Percentiles rank a stretch among this genome's conserved stretches.
Evolutionary conservation across 108 stramenopile genomes (phyloP).

Genomic region (Poteriospumella lacustris): DNA sequence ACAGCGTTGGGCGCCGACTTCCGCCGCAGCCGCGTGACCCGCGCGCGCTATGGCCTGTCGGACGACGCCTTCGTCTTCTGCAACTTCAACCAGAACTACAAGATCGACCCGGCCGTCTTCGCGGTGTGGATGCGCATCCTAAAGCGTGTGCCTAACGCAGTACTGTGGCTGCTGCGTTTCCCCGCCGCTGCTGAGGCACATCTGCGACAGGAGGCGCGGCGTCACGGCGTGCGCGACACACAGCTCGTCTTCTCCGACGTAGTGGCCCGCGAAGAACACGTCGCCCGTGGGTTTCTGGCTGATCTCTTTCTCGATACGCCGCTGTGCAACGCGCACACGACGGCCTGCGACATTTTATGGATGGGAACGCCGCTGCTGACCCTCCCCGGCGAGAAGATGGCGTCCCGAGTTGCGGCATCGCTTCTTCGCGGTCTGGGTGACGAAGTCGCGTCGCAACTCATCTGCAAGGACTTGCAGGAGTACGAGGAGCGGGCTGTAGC

Average conservation of each 20-base stretch:
- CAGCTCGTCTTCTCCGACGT: slow-evolving; percentile 67
- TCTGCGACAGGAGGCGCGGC: slow-evolving; percentile 52
- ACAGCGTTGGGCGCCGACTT: neutral
- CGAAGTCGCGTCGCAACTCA: neutral
- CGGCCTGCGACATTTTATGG: slow-evolving; percentile 67
- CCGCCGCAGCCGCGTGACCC: slow-evolving; percentile 15
- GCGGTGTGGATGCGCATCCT: slow-evolving; percentile 64
- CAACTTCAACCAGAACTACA: slow-evolving; percentile 74
- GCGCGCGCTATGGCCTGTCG: slow-evolving; percentile 61
- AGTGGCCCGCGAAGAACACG: slow-evolving; percentile 61
- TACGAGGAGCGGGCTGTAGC: slow-evolving; percentile 67
- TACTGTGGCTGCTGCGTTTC: slow-evolving; percentile 71
- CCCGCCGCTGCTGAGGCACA: slow-evolving; percentile 67
- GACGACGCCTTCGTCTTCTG: slow-evolving; percentile 68
- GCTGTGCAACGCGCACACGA: slow-evolving; percentile 74
- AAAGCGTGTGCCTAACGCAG: slow-evolving; percentile 49
- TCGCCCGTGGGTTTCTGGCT: slow-evolving; percentile 62
- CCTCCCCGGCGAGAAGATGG: slow-evolving; percentile 65
- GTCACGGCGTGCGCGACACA: slow-evolving; percentile 46
- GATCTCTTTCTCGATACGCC: slow-evolving; percentile 80
- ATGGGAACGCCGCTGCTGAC: slow-evolving; percentile 73
- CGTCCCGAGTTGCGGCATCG: slow-evolving; percentile 68
- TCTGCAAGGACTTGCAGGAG: neutral
- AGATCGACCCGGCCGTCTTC: slow-evolving; percentile 75
- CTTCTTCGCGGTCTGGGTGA: neutral